Percentiles rank a stretch among this genome's conserved stretches.
Evolutionary conservation across 345 rosid species (phyloP).

Genomic region (Rhodamnia argentea): DNA sequence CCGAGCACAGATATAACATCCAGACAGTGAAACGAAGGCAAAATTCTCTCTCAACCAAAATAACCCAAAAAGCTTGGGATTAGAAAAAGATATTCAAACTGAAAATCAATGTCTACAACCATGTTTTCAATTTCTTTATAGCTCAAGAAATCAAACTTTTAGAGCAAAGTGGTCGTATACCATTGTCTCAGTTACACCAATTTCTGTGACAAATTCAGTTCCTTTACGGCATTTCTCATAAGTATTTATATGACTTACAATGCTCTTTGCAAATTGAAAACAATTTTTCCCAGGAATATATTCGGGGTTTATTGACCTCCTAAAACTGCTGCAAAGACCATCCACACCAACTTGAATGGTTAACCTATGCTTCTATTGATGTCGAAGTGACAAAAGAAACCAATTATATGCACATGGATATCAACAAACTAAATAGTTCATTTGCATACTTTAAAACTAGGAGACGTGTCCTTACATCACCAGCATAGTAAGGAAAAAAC

Average conservation of each 20-base stretch:
- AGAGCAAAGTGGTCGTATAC: background rate
- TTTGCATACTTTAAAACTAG: background rate
- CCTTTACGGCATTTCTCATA: background rate
- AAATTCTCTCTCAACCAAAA: background rate
- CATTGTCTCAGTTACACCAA: background rate
- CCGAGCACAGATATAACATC: background rate
- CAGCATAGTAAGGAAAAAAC: background rate
- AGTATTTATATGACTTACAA: background rate
- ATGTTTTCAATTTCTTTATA: background rate
- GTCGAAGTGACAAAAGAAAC: background rate
- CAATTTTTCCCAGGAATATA: background rate
- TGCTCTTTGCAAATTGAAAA: background rate
- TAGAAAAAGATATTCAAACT: background rate
- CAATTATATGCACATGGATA: background rate
- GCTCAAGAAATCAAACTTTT: background rate
- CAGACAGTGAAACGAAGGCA: background rate
- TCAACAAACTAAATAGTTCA: background rate
- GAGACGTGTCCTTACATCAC: background rate
- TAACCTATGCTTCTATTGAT: background rate
- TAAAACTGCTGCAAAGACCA: background rate
- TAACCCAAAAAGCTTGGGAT: background rate
- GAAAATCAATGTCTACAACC: background rate
- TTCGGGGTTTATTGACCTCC: background rate
- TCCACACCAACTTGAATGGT: background rate
- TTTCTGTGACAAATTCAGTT: background rate